A percentile compares a stretch with the other conserved stretches of the same genome.
These are phyloP conservation scores for Claviceps sp. DNA, from an alignment of 2,329 filamentous ascomycete species.

Conservation along the genomic window DNA sequence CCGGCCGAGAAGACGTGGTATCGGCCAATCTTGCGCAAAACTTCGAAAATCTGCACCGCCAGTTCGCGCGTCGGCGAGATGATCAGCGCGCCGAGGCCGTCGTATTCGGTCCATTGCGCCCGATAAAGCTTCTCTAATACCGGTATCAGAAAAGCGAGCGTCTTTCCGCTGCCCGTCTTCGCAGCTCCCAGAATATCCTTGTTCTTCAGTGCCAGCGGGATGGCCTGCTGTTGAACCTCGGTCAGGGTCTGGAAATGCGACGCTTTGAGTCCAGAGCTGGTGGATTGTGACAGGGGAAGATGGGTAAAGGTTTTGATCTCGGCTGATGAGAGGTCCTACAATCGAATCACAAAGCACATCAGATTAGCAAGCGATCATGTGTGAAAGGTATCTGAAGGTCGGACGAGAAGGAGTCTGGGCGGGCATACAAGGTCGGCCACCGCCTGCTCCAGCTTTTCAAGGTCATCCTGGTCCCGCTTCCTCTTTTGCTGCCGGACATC, in stretches of 20 bases:
- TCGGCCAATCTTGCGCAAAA: conserved; percentile 77
- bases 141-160: conserved; percentile 80
- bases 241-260: conserved; percentile 86
- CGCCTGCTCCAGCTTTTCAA: conserved; percentile 20
- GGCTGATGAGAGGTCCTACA: conserved; percentile 45
- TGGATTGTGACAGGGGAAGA: conserved; percentile 74
- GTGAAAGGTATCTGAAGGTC: not conserved
- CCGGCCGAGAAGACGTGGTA: conserved; percentile 87
- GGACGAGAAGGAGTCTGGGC: no score
- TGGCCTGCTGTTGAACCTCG: conserved; percentile 81
- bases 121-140: conserved; percentile 88
- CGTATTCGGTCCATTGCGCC: conserved; percentile 75
- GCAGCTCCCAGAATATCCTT: conserved; percentile 84
- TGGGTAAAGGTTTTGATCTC: conserved; percentile 61
- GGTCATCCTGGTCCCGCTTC: conserved; percentile 23
- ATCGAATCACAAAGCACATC: not conserved
- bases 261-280: conserved; percentile 62
- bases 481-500: conserved; percentile 24
- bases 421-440: conserved; percentile 20
- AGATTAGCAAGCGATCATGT: not conserved
- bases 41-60: conserved; percentile 93
- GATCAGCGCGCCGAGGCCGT: conserved; percentile 85
- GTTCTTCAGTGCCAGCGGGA: conserved; percentile 75
- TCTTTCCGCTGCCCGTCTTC: conserved; percentile 93
- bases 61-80: conserved; percentile 90